Evolutionary conservation across 2,329 filamentous ascomycete species (phyloP), one percentile per base, ranked within the genome.

Genomic region (Tothia fuscella): DNA sequence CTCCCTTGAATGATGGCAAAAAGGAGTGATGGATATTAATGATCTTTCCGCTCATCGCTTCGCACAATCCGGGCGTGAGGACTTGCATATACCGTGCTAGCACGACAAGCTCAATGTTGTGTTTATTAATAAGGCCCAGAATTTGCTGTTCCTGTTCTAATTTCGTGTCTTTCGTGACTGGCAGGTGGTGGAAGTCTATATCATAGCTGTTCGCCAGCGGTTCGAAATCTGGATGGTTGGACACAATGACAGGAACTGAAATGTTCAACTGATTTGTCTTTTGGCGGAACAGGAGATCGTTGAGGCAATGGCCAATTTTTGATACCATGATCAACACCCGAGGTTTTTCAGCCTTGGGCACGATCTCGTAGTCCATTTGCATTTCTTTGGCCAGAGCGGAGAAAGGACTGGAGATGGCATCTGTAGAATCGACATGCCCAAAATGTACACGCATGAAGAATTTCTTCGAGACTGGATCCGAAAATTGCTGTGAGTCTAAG

Each of bases 1-100:
- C 84, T 47, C 84, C 84, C 71, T 91, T 91, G 74, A 91, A 91
- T 7, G 74, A 80, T 0, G 84, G 84, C 70, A 91, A 60, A 74
- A 91, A 91, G 51, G 75, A 81, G 66, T 91, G 84, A 65, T 91
- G 84, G 62, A 91, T 89, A 66, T 91, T 91, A 79, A 91, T 89
- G 65, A 91, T 91, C 58, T 77, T 78, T 45, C 84, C 84, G 38
- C 77, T 81, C 82, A 91, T 88, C 52, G 76, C 82, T 44, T 71
- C 64, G 65, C 84, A 91, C 30, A 91, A 67, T 6, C 64, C 73
- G 0, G 82, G 82, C 17, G 78, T 82, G 9, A 91, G 70, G 24
- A 91, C 82, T 65, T 91, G 84, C 84, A 91, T 91, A 65, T 91
- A 91, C 46, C 84, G 77, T 5, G 84, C 84, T 35, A 91, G 67